Conservation (phyloP, 2,329 filamentous ascomycete species). For the Elsinoe fawcettii region DNA sequence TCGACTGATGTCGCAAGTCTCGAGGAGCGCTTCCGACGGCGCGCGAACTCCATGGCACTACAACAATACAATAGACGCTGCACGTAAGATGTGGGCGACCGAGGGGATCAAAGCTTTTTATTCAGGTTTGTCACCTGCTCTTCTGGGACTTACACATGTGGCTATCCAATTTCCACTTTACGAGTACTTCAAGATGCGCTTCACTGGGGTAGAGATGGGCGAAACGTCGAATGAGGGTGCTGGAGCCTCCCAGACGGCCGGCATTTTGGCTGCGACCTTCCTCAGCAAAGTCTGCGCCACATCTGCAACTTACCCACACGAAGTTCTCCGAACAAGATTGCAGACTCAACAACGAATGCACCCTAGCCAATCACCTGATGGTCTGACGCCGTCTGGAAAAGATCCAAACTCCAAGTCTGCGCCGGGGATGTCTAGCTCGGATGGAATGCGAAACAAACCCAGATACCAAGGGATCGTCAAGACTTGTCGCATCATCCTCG, state of each 20-base stretch:
- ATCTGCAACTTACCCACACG: conserved; percentile 92
- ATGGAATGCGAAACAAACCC: conserved; percentile 47
- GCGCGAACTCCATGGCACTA: conserved; percentile 82
- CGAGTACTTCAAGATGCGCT: conserved; percentile 82
- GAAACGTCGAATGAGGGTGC: conserved; percentile 45
- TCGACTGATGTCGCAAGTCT: conserved; percentile 88
- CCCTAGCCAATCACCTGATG: conserved; percentile 40
- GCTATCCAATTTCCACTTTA: conserved; percentile 96
- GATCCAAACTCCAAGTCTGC: conserved; percentile 32
- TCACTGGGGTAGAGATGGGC: conserved; percentile 86
- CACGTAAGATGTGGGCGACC: conserved; percentile 86
- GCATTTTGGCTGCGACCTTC: conserved; percentile 81
- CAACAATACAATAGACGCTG: conserved; percentile 78
- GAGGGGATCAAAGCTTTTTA: conserved; percentile 91
- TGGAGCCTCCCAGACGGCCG: conserved; percentile 53
- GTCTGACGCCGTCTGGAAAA: conserved; percentile 34
- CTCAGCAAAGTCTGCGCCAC: conserved; percentile 91
- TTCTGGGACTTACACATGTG: conserved; percentile 87
- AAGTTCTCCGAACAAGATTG: conserved; percentile 85
- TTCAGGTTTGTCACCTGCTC: conserved; percentile 82
- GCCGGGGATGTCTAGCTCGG: conserved; percentile 33
- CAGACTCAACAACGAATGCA: conserved; percentile 76
- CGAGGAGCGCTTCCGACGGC: conserved; percentile 45
- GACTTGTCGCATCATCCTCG: conserved; percentile 76
- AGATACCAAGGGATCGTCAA: conserved; percentile 70